Evolutionary conservation across 2,329 filamentous ascomycete genomes (phyloP), one percentile per base, ranked within the genome.

Genomic region (Penicillium concentricum): DNA sequence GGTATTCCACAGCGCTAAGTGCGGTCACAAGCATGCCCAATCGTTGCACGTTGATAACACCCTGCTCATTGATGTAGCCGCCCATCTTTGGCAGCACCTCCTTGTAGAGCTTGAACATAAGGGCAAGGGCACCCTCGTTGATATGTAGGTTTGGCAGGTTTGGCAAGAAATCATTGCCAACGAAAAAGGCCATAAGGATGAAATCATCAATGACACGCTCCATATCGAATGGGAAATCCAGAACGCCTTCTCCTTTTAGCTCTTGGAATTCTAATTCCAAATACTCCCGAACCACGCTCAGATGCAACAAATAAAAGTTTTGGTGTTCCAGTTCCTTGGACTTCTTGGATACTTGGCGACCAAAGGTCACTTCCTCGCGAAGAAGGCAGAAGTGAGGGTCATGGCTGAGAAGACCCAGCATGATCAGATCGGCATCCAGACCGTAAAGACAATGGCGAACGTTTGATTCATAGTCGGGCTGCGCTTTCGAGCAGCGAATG

Each of bases 181-280:
- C 91, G 75, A 99, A 99, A 79, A 99, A 99, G 46, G 92, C 93
- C 92, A 99, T 97, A 59, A 99, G 84, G 72, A 99, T 97, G 76
- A 99, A 99, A 80, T 99, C 94, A 73, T 99, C 94, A 78, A 99
- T 97, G 70, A 99, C 87, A 62, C 89, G 86, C 79, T 99, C 94
- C 82, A 99, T 88, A 71, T 99, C 90, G 71, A 95, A 99, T 47
- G 85, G 80, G 67, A 97, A 92, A 39, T 79, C 81, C 65, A 96
- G 80, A 66, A 81, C 79, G 18, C 87, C 89, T 22, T 88, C 84
- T 69, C 87, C 78, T 74, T 94, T 87, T 65, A 99, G 79, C 62
- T 97, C 92, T 75, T 97, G 92, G 71, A 99, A 99, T 72, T 99
- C 94, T 72, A 97, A 79, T 75, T 97, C 94, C 67, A 99, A 79